phyloP scores from a whole-genome alignment of 106 monocot genomes.

The Dendrobium officinale region DNA sequence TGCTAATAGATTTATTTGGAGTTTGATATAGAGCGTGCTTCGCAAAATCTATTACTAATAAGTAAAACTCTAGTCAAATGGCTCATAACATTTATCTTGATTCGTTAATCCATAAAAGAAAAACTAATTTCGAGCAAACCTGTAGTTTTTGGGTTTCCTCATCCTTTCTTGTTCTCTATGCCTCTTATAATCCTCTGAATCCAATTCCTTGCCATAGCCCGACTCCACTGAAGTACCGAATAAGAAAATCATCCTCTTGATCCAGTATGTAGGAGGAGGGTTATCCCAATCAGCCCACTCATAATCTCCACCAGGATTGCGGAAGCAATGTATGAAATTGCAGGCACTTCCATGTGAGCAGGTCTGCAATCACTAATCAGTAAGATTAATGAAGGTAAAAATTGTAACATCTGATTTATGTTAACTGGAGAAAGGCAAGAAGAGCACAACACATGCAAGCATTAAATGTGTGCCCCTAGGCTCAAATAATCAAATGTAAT shows the following conservation, averaged over 20 bases:
- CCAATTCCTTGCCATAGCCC: conserved; percentile 23
- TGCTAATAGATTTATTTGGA: not conserved
- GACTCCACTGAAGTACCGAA: conserved; percentile 61
- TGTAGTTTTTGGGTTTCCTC: conserved; percentile 15
- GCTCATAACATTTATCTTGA: not conserved
- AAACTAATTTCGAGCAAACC: conserved; percentile 21
- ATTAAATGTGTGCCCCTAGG: not conserved
- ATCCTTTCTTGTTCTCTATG: conserved; percentile 15
- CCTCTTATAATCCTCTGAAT: conserved; percentile 22
- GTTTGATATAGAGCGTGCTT: not conserved
- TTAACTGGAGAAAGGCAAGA: not conserved
- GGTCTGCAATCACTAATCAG: conserved; percentile 31
- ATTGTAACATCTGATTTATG: not conserved
- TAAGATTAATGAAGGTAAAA: not conserved
- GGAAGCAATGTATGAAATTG: conserved; percentile 97
- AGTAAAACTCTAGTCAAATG: not conserved
- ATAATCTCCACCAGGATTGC: conserved; percentile 97
- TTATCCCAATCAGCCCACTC: conserved; percentile 99
- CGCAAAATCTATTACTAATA: not conserved
- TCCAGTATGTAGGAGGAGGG: conserved; percentile 87
- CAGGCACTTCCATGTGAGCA: conserved; percentile 91
- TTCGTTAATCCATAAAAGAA: not conserved
- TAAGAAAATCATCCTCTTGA: conserved; percentile 75
- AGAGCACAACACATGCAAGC: not conserved
- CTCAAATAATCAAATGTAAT: not conserved